Conservation (phyloP, 2,329 filamentous ascomycete genomes). For the Chaetomiaceae sp. region DNA sequence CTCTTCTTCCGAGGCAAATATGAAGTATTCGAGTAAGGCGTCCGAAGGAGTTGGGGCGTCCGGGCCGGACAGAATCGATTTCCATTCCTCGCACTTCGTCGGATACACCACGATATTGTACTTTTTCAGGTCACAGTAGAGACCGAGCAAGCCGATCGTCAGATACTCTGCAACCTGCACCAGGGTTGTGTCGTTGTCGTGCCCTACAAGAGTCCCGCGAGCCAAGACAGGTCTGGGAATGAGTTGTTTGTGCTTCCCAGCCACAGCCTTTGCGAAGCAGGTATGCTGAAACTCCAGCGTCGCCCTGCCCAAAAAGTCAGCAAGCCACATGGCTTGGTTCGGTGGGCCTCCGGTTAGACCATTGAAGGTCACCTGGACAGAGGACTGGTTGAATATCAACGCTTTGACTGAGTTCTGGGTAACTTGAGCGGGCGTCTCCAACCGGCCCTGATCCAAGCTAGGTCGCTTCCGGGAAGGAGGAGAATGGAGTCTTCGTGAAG, state of each 20-base stretch:
- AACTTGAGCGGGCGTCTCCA: background rate
- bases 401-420: slow-evolving; percentile 21
- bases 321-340: slow-evolving; percentile 18
- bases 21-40: slow-evolving; percentile 30
- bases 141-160: slow-evolving; percentile 30
- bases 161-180: slow-evolving; percentile 31
- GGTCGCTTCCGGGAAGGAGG: background rate
- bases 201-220: slow-evolving; percentile 22
- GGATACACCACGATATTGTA: slow-evolving; percentile 38
- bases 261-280: slow-evolving; percentile 25
- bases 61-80: slow-evolving; percentile 15
- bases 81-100: slow-evolving; percentile 32
- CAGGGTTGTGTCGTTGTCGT: slow-evolving; percentile 19
- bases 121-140: slow-evolving; percentile 29
- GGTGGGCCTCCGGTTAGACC: slow-evolving; percentile 20
- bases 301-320: slow-evolving; percentile 22
- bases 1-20: slow-evolving; percentile 31
- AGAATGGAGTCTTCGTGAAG: background rate
- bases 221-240: slow-evolving; percentile 19
- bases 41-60: slow-evolving; percentile 11
- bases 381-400: slow-evolving; percentile 19
- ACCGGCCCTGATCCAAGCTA: background rate
- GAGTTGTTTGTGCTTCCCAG: slow-evolving; percentile 13
- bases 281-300: slow-evolving; percentile 27
- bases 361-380: slow-evolving; percentile 24